Conservation (phyloP, 2,329 filamentous ascomycete genomes). For the Eutypella sp. region DNA sequence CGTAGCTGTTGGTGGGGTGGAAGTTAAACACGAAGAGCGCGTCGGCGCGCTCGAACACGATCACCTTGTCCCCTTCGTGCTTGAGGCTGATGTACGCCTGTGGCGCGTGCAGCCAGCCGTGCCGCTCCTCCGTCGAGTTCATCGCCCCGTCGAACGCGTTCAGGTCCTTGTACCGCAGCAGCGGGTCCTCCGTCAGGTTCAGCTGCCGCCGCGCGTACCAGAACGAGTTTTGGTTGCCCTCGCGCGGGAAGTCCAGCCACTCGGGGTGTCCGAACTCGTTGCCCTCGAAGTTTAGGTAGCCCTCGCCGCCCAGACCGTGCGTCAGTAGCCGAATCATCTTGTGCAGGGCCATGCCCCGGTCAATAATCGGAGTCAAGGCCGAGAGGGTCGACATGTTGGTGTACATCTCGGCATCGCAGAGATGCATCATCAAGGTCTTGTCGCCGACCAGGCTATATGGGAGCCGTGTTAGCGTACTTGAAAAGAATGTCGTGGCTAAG, state of each 20-base stretch:
- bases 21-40: slow-evolving; percentile 97
- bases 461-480: slow-evolving; percentile 17
- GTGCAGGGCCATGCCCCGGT: slow-evolving; percentile 86
- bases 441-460: slow-evolving; percentile 79
- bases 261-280: slow-evolving; percentile 99
- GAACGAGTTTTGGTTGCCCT: slow-evolving; percentile 88
- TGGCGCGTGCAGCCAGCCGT: slow-evolving; percentile 79
- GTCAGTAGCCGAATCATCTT: slow-evolving; percentile 97
- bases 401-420: slow-evolving; percentile 95
- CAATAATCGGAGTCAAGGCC: slow-evolving; percentile 81
- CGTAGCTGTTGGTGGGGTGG: slow-evolving; percentile 76
- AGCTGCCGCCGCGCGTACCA: slow-evolving; percentile 92
- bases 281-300: slow-evolving; percentile 97
- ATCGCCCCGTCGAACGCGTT: slow-evolving; percentile 92
- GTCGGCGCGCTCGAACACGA: slow-evolving; percentile 90
- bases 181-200: slow-evolving; percentile 79
- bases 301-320: slow-evolving; percentile 86
- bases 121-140: slow-evolving; percentile 82
- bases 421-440: slow-evolving; percentile 96
- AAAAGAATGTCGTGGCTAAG: not conserved
- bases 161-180: slow-evolving; percentile 85
- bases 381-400: slow-evolving; percentile 90
- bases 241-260: slow-evolving; percentile 97
- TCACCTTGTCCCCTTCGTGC: slow-evolving; percentile 87
- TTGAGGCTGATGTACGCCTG: slow-evolving; percentile 94